Evolutionary conservation across 2,329 filamentous ascomycete species (phyloP).

Genomic region (Beauveria sp.): DNA sequence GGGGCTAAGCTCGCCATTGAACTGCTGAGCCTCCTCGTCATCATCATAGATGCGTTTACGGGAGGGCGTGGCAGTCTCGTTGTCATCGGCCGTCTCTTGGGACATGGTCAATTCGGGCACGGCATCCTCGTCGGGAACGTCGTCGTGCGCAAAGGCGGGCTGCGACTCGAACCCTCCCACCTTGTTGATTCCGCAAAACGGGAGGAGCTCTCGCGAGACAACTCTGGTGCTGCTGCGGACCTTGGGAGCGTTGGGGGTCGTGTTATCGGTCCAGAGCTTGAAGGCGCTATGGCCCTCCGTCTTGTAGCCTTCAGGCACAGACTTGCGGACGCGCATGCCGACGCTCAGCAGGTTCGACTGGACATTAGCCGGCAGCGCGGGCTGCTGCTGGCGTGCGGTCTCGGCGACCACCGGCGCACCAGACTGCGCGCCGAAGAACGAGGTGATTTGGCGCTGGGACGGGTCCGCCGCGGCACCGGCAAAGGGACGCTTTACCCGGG

Average conservation of each 20-base stretch:
- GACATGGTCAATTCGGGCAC: conserved; percentile 45
- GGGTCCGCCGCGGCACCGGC: conserved; percentile 51
- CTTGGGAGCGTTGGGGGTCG: conserved; percentile 13
- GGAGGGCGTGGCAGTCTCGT: conserved; percentile 15
- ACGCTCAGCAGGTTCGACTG: conserved; percentile 83
- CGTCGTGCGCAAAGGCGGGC: conserved; percentile 27
- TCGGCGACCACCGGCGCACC: conserved; percentile 21
- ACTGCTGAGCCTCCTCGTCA: conserved; percentile 31
- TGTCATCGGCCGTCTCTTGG: conserved; percentile 43
- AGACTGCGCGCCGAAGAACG: conserved; percentile 44
- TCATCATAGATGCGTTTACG: conserved; percentile 43
- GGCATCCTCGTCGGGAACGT: conserved; percentile 28
- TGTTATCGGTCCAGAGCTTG: conserved; percentile 40
- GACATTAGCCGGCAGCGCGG: conserved; percentile 53
- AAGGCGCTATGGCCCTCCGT: conserved; percentile 48
- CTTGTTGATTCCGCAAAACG: conserved; percentile 75
- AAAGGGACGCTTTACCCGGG: conserved; percentile 51
- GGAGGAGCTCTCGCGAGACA: conserved; percentile 55
- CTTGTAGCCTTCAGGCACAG: conserved; percentile 90
- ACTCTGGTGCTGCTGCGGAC: conserved; percentile 18
- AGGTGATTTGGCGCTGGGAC: conserved; percentile 55
- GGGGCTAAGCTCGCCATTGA: conserved; percentile 32
- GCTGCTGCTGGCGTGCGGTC: conserved; percentile 25
- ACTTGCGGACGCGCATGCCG: conserved; percentile 91
- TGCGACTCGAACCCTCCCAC: conserved; percentile 61